Conservation (phyloP, 257 asterid genomes). For the Rubia yunnanensis region DNA sequence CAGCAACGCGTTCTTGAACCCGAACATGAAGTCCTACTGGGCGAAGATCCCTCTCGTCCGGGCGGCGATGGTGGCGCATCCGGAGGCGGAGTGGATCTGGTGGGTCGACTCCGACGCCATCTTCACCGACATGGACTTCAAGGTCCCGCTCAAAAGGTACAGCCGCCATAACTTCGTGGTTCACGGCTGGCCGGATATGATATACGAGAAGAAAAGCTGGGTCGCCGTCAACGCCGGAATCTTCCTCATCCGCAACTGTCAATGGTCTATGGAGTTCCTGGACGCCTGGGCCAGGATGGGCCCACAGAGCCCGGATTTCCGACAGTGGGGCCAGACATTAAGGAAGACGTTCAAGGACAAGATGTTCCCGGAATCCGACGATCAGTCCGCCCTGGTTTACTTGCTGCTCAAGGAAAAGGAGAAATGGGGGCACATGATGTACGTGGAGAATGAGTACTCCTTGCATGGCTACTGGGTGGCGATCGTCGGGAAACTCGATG, state of each 20-base stretch:
- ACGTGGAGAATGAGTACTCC: slow-evolving; percentile 55
- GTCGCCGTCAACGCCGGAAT: slow-evolving; percentile 64
- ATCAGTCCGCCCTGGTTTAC: slow-evolving; percentile 69
- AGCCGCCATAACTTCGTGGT: slow-evolving; percentile 45
- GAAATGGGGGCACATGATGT: slow-evolving; percentile 59
- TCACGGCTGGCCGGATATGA: slow-evolving; percentile 66
- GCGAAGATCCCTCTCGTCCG: slow-evolving; percentile 53
- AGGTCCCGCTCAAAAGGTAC: slow-evolving; percentile 56
- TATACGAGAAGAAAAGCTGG: slow-evolving; percentile 65
- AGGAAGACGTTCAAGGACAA: slow-evolving; percentile 52
- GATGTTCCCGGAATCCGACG: slow-evolving; percentile 50
- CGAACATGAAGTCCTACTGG: slow-evolving; percentile 55
- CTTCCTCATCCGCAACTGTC: slow-evolving; percentile 60
- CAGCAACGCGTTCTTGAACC: slow-evolving; percentile 42
- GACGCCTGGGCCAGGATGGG: slow-evolving; percentile 78
- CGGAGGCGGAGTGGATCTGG: slow-evolving; percentile 64
- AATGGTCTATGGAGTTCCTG: slow-evolving; percentile 75
- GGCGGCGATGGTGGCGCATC: slow-evolving; percentile 80
- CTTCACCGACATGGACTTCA: slow-evolving; percentile 76
- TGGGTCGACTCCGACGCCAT: slow-evolving; percentile 84
- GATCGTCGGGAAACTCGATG: slow-evolving; percentile 37
- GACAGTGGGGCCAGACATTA: slow-evolving; percentile 42
- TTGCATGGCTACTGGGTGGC: slow-evolving; percentile 73
- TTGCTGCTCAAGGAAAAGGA: slow-evolving; percentile 38
- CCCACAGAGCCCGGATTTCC: slow-evolving; percentile 50